These are phyloP conservation scores for Cubamyces lactineus DNA, from an alignment of 768 basidiomycete genomes.

Conservation along the genomic window DNA sequence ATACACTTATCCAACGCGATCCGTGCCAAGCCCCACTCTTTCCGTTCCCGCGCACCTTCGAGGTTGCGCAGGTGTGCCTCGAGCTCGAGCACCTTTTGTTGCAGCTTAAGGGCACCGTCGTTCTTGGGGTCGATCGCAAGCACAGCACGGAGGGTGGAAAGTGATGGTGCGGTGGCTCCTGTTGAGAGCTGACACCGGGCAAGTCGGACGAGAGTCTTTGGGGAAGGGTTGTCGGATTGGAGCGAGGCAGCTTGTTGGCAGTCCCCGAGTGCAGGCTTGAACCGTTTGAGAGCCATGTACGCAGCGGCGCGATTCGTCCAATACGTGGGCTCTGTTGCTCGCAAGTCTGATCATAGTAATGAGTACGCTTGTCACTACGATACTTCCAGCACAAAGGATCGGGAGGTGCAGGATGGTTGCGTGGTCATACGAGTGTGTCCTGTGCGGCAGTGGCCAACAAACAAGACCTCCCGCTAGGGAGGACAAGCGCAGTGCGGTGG, in stretches of 20 bases:
- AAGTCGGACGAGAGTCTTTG: conserved; percentile 82
- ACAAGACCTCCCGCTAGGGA: too few species aligned
- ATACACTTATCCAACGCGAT: conserved; percentile 81
- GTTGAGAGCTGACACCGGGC: conserved; percentile 85
- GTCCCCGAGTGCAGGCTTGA: conserved; percentile 73
- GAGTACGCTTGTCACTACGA: background rate
- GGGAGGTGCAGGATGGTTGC: too few species aligned
- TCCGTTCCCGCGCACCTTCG: conserved; percentile 53
- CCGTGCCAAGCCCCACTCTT: conserved; percentile 78
- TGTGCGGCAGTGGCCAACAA: too few species aligned
- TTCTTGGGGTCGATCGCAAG: conserved; percentile 67
- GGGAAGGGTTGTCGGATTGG: conserved; percentile 60
- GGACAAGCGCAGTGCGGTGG: too few species aligned
- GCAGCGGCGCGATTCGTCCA: conserved; percentile 87
- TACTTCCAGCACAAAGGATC: too few species aligned
- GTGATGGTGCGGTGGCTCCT: conserved; percentile 67
- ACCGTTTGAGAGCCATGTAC: conserved; percentile 80
- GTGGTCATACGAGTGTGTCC: too few species aligned
- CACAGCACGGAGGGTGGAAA: conserved; percentile 64
- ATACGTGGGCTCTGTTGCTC: conserved; percentile 66
- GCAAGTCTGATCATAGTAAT: conserved; percentile 27
- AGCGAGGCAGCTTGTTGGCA: conserved; percentile 75
- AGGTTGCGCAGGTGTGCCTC: conserved; percentile 70
- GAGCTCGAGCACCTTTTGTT: conserved; percentile 61
- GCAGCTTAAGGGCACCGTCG: conserved; percentile 58